A percentile compares a stretch with the other conserved stretches of the same genome.
Conservation (phyloP, 768 basidiomycete genomes). For the Erythrobasidium yunnanense region DNA sequence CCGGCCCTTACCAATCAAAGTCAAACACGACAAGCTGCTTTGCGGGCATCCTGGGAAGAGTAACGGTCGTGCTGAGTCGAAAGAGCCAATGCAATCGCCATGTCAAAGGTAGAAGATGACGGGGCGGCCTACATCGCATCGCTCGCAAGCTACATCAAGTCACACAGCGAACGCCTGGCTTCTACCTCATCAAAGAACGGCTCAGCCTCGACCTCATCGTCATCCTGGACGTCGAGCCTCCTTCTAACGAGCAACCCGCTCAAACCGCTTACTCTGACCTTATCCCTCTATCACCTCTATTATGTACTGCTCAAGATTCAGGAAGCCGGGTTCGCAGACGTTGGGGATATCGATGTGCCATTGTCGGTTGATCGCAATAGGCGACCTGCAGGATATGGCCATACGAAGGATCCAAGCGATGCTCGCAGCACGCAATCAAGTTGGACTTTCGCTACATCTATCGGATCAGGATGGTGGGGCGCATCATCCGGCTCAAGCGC, state of each 20-base stretch:
- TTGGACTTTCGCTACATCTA: slow-evolving; percentile 47
- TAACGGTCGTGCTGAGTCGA: not conserved
- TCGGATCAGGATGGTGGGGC: slow-evolving; percentile 1
- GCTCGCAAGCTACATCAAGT: slow-evolving; percentile 1
- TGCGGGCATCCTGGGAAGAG: slow-evolving; percentile 19
- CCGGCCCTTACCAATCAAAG: slow-evolving; percentile 70
- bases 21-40: slow-evolving; percentile 80
- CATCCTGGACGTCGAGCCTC: slow-evolving; percentile 1
- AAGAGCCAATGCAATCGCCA: too few species aligned
- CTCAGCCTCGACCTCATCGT: not conserved
- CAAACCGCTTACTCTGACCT: slow-evolving; percentile 53
- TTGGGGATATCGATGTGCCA: slow-evolving; percentile 68
- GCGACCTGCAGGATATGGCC: slow-evolving; percentile 46
- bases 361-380: slow-evolving; percentile 58
- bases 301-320: slow-evolving; percentile 80
- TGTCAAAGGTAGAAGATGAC: not conserved
- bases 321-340: slow-evolving; percentile 56
- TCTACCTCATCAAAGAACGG: not conserved
- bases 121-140: not conserved
- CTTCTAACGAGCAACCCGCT: not conserved
- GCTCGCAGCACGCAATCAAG: slow-evolving; percentile 26
- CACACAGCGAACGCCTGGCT: not conserved
- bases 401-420: slow-evolving; percentile 7
- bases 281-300: slow-evolving; percentile 74
- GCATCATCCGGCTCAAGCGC: not conserved